Evolutionary conservation across 805 yeast genomes (phyloP).

Genomic region (Candida orba): DNA sequence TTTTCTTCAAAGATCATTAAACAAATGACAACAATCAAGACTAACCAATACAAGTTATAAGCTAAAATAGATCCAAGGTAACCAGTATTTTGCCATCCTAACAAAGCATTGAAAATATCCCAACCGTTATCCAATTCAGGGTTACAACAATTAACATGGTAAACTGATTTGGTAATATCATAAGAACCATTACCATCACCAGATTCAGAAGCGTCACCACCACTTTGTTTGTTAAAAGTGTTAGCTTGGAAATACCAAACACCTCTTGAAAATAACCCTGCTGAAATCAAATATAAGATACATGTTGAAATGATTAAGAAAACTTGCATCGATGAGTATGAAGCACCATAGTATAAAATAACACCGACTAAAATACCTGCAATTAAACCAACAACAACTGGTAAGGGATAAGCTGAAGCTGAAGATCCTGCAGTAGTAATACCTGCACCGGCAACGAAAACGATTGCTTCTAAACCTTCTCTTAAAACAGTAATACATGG

Average conservation of each 20-base stretch:
- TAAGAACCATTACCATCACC: slow-evolving; percentile 97
- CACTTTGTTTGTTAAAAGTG: slow-evolving; percentile 55
- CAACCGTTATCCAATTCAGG: slow-evolving; percentile 90
- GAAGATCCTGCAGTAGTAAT: slow-evolving; percentile 42
- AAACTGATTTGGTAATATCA: slow-evolving; percentile 68
- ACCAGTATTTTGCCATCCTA: slow-evolving; percentile 98
- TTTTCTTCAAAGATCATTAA: slow-evolving; percentile 80
- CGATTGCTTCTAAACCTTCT: slow-evolving; percentile 96
- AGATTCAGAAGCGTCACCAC: slow-evolving; percentile 91
- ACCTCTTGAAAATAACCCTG: slow-evolving; percentile 91
- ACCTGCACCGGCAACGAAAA: slow-evolving; percentile 95
- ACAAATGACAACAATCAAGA: slow-evolving; percentile 44
- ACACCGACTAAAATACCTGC: slow-evolving; percentile 73
- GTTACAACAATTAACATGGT: slow-evolving; percentile 98
- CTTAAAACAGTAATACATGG: slow-evolving; percentile 89
- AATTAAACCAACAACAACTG: slow-evolving; percentile 81
- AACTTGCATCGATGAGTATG: slow-evolving; percentile 73
- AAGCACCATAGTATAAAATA: slow-evolving; percentile 74
- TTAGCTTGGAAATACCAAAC: slow-evolving; percentile 83
- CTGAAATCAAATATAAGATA: slow-evolving; percentile 80
- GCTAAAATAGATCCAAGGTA: slow-evolving; percentile 87
- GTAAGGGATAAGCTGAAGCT: slow-evolving; percentile 83
- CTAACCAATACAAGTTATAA: slow-evolving; percentile 85
- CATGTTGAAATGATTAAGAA: slow-evolving; percentile 85
- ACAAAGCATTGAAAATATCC: slow-evolving; percentile 90